These are phyloP conservation scores for Cicer chorassanicum DNA, from an alignment of 306 rosid genomes.

Conservation along the genomic window DNA sequence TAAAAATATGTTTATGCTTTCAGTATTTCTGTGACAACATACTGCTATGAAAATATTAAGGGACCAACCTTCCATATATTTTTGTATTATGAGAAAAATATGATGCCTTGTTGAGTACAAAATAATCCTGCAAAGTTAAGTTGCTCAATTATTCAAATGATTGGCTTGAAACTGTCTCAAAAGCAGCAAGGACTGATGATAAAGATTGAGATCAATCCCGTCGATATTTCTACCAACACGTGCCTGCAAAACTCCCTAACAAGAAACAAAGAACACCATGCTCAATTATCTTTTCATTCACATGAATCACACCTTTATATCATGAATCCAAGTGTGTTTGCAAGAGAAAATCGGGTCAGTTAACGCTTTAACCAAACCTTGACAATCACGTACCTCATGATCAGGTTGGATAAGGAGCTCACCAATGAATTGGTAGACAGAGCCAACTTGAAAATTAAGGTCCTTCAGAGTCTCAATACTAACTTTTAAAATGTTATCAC, in stretches of 20 bases:
- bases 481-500: slow-evolving; percentile 58
- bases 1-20: slow-evolving; percentile 11
- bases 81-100: slow-evolving; percentile 6
- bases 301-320: neutral
- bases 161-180: slow-evolving; percentile 73
- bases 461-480: slow-evolving; percentile 65
- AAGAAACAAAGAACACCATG: slow-evolving; percentile 38
- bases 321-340: slow-evolving; percentile 21
- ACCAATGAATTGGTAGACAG: slow-evolving; percentile 83
- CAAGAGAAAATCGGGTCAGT: neutral
- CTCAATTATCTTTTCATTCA: slow-evolving; percentile 27
- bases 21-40: slow-evolving; percentile 20
- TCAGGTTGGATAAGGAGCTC: slow-evolving; percentile 72
- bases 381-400: slow-evolving; percentile 59
- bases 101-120: slow-evolving; percentile 12
- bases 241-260: slow-evolving; percentile 76
- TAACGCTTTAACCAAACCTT: slow-evolving; percentile 14
- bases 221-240: slow-evolving; percentile 85
- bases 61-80: slow-evolving; percentile 36
- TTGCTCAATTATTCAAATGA: slow-evolving; percentile 53
- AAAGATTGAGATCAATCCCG: slow-evolving; percentile 89
- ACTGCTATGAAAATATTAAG: slow-evolving; percentile 3
- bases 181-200: slow-evolving; percentile 74
- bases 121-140: slow-evolving; percentile 38
- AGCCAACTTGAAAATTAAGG: slow-evolving; percentile 65